Evolutionary conservation across 2,329 filamentous ascomycete genomes (phyloP), one percentile per base, ranked within the genome.

Genomic region (Phialocephala subalpina): DNA sequence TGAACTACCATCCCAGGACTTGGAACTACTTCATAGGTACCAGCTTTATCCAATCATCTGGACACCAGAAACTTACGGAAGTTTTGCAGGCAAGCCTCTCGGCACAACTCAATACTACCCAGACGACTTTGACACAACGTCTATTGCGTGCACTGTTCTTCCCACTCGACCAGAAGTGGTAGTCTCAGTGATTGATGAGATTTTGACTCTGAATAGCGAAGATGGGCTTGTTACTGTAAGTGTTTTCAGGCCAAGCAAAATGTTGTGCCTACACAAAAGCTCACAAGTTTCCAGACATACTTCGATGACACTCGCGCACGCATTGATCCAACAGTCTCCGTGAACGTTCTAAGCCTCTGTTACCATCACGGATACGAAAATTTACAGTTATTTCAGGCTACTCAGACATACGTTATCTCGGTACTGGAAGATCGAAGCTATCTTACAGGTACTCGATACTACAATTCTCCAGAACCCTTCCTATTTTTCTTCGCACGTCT

Each of bases 271-370:
- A 18, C 27, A 16, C 14, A 45, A 45, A 22, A 22, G 20, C 57
- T 45, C 2, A 62, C 40, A 33, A 69, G 72, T 25, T 67, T 70
- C 65, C 66, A 71, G 56, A 69, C 67, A 18, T 73, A 73, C 63
- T 72, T 73, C 33, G n/a, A 36, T 38, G 40, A 25, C 18, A 63
- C 67, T 4, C 56, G 70, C 25, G 69, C 71, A 2, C 62, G 73
- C 7, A 70, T 59, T 16, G 63, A 40, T 7, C 72, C 70, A 12
- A 69, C 72, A 18, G 70, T 71, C 14, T 72, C 72, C 53, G 70
- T 70, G 59, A 74, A 74, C 45, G 70, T 74, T 35, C 62, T 73
- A 2, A 58, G 70, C 14, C 47, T 70, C 7, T 73, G 70, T 42
- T 62, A 73, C 47, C 67, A 62, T 53, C 72, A 72, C 38, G 72